Base-by-base conservation (phyloP, 768 basidiomycete species). In the Boletus sp. region DNA sequence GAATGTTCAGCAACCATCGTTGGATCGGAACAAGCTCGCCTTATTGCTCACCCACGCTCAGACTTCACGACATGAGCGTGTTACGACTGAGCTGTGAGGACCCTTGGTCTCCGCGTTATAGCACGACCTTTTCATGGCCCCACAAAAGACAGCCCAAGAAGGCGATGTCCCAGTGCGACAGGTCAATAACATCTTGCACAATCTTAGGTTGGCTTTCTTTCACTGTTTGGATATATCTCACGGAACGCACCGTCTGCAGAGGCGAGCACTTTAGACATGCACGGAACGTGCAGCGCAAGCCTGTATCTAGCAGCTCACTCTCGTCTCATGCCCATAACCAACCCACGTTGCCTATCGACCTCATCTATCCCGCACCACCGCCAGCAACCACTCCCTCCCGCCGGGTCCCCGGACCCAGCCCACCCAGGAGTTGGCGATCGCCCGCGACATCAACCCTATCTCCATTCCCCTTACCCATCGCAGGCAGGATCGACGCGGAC, bases 251-350 rank as follows among this genome's bases (percentile, higher is more conserved):
- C 36, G 4, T 49, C 41, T 32, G 4, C 56, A 90, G 88, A 66
- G 88, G 86, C 10, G 89, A 91, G 67, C 84, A 90, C 42, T 89
- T 85, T 56, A 78, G 87, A 52, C 89, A 81, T 58, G 63, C 73
- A 36, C 85, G 83, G 56, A 90, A 90, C 65, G 59, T 80, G 7
- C 77, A 66, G 54, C 64, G 71, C 30, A 66, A 64, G 29, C 59
- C 63, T 7, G 60, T 37, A 17, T 61, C 62, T 7, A 59, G 49
- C 54, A 40, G 50, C 47, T 54, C 59, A 20, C 67, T 56, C 57
- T 67, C 57, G 58, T 57, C 57, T 28, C 60, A 61, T 54, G 53
- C 61, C 45, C 67, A 77, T 59, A 79, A 77, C 64, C 67, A 75
- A 33, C 80, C 80, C 12, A 78, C 79, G 3, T 71, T 85, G 8